Base-by-base conservation (phyloP, 371 early-diverging fungal species). In the Mortierella sp. region DNA sequence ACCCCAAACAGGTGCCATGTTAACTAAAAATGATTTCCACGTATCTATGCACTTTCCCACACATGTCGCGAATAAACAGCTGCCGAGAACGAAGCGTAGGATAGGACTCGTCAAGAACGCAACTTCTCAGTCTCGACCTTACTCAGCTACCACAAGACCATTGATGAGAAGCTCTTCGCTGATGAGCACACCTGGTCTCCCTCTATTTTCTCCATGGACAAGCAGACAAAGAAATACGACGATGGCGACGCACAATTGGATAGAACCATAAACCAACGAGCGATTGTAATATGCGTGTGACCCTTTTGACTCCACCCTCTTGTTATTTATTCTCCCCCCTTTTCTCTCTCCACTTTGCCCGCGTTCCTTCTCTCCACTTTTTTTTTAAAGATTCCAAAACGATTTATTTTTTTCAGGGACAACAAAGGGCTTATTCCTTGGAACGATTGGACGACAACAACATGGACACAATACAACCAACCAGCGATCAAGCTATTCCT, bases 301-400 rank as follows among this genome's bases (percentile, higher is more conserved):
- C 38, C 65, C 6, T 10, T 10, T 38, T 38, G 65, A 4, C 65
- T 38, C 65, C 68, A 68, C 41, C 38, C 5, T 7, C 32, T 60
- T 8, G 27, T 27, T 12, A 11, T 11, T 58, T 63, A 4, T 58
- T 68, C 68, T 68, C 0, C 6, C 35, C 3, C 21, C 27, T 1
- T 11, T 10, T 27, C 27, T 27, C 56, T 18, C 49, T 18, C 51
- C 18, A 18, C 38, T 16, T 68, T 68, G 68, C 68, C 68, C 68
- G 68, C 68, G 24, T 68, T 68, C 35, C 35, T 0, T 21, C 18
- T 41, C 68, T 68, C 68, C 68, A 68, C 68, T 41, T 68, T 68
- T 68, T 63, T 35, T 29, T 16, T 6, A 0, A 18, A 10, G 11
- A 68, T 68, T 24, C 41, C 68, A 41, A 38, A 65, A 41, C 11